Evolutionary conservation across 2,329 filamentous ascomycete species (phyloP).

Genomic region (Dryadomyces quercivorus): DNA sequence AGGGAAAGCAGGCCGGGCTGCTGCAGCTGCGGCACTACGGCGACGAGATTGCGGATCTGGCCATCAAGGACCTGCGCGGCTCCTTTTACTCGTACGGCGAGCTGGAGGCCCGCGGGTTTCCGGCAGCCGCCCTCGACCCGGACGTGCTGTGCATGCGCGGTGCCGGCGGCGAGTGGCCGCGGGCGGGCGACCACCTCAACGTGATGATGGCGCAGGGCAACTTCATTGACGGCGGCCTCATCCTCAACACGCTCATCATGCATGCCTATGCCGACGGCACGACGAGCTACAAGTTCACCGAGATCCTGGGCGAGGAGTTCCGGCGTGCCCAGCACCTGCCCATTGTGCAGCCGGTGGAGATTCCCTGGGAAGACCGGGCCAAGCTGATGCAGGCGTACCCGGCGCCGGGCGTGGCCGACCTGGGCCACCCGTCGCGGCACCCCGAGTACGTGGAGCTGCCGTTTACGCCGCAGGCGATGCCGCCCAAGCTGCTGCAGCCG

Average conservation of each 20-base stretch:
- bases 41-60: slow-evolving; percentile 3
- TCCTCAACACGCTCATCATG: slow-evolving; percentile 1
- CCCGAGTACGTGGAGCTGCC: slow-evolving; percentile 1
- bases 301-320: slow-evolving; percentile 1
- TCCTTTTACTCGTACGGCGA: neutral
- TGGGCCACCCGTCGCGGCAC: neutral
- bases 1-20: neutral
- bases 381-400: neutral
- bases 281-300: neutral
- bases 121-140: neutral
- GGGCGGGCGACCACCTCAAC: slow-evolving; percentile 1
- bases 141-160: neutral
- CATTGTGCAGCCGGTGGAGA: slow-evolving; percentile 18
- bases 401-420: neutral
- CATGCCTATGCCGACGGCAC: slow-evolving; percentile 3
- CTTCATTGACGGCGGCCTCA: slow-evolving; percentile 2
- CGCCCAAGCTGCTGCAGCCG: neutral
- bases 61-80: neutral
- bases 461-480: neutral
- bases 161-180: neutral
- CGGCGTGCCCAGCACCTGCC: neutral
- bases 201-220: slow-evolving; percentile 3
- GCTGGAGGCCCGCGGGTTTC: slow-evolving; percentile 1
- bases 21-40: neutral
- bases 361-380: slow-evolving; percentile 16